A percentile compares a stretch with the other conserved stretches of the same genome.
These are phyloP conservation scores for Anthostomella pinea DNA, from an alignment of 2,329 filamentous ascomycete genomes.

Conservation along the genomic window DNA sequence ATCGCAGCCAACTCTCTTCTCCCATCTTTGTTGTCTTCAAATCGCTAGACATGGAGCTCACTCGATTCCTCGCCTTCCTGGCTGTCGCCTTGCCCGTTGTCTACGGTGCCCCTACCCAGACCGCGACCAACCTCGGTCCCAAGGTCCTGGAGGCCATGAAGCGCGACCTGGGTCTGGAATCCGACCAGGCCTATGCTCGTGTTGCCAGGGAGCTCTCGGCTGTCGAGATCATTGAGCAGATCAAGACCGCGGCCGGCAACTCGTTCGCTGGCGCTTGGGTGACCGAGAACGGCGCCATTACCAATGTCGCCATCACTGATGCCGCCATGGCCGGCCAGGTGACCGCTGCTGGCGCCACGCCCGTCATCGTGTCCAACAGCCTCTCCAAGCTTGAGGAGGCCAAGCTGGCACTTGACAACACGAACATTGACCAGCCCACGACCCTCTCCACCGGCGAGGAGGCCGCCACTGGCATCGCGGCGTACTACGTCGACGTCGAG, in stretches of 20 bases:
- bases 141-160: constrained; percentile 41
- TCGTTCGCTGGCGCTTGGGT: constrained; percentile 40
- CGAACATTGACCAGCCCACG: constrained; percentile 33
- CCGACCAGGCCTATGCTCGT: constrained; percentile 36
- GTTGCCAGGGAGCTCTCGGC: constrained; percentile 37
- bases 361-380: constrained; percentile 33
- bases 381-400: constrained; percentile 39
- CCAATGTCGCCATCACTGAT: constrained; percentile 38
- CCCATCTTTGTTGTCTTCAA: constrained; percentile 23
- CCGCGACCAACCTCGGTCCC: constrained; percentile 37
- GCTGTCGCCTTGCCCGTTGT: constrained; percentile 38
- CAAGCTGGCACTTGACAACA: constrained; percentile 40
- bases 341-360: constrained; percentile 34
- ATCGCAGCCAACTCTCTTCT: constrained; percentile 17
- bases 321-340: constrained; percentile 35
- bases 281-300: constrained; percentile 34
- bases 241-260: constrained; percentile 30
- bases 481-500: constrained; percentile 38
- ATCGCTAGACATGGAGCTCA: constrained; percentile 36
- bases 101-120: constrained; percentile 37
- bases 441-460: no score
- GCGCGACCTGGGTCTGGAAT: constrained; percentile 39
- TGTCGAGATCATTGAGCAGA: constrained; percentile 36
- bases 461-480: constrained; percentile 37
- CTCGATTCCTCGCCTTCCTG: constrained; percentile 36